These are phyloP conservation scores for Cyclotella choctawhatcheeana DNA, from an alignment of 108 stramenopile genomes.

Conservation along the genomic window DNA sequence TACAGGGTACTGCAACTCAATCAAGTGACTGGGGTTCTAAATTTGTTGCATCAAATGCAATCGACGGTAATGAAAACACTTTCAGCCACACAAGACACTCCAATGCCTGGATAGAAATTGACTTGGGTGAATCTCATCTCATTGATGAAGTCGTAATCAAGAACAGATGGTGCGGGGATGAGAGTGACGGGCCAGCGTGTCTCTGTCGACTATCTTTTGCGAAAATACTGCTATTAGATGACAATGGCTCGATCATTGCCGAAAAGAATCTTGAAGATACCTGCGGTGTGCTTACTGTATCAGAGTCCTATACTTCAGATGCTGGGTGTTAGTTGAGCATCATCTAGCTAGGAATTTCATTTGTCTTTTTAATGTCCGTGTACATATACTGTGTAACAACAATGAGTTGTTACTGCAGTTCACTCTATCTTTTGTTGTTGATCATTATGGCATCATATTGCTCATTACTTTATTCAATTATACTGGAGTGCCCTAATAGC, in stretches of 20 bases:
- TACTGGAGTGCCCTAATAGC: too few relatives aligned
- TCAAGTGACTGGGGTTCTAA: not conserved
- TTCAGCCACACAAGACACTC: conserved; percentile 2
- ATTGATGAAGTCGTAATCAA: not conserved
- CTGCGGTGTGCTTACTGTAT: not conserved
- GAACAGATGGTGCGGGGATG: not conserved
- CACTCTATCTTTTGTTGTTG: too few relatives aligned
- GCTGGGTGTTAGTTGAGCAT: conserved; percentile 1
- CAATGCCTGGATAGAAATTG: conserved; percentile 4
- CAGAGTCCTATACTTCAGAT: conserved; percentile 1
- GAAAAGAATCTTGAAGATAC: not conserved
- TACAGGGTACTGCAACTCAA: not conserved
- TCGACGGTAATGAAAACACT: not conserved
- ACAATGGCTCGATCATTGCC: not conserved
- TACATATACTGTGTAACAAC: too few relatives aligned
- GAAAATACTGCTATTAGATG: not conserved
- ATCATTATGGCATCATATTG: too few relatives aligned
- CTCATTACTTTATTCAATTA: too few relatives aligned
- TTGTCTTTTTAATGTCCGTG: too few relatives aligned
- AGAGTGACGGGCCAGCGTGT: not conserved
- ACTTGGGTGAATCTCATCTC: not conserved
- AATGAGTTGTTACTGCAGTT: too few relatives aligned
- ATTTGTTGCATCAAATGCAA: not conserved
- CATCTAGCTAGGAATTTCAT: too few relatives aligned
- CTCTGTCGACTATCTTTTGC: not conserved